Evolutionary conservation across 257 asterid species (phyloP), one percentile per base, ranked within the genome.

Genomic region (Orobanche coerulescens): DNA sequence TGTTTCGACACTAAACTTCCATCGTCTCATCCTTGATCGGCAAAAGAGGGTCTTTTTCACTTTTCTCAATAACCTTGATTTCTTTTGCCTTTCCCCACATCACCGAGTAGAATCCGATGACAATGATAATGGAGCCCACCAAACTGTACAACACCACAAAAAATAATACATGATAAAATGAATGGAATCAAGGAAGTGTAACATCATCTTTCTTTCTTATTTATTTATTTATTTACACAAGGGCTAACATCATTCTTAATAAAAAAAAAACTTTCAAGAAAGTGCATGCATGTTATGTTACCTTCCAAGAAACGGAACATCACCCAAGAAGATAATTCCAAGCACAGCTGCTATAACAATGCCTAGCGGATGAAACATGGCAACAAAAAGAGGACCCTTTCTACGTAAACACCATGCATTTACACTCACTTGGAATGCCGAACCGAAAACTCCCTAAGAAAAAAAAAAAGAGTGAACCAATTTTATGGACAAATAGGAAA

Each of bases 31-130:
- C 71, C 75, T 71, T 37, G 20, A n/a, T 53, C 43, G 71, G 68
- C 74, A 88, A 60, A 62, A 91, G 85, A 2, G 90, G 90, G 59
- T 75, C 62, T 14, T 60, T 77, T 69, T 47, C 82, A 30, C 62
- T 46, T 59, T 68, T 74, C 62, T 75, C 66, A 19, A 47, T 68
- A 62, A 58, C 65, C 71, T 67, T 72, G 5, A 57, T 62, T 65
- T 86, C 96, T 71, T 79, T 78, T 15, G 89, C 74, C 77, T 84
- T 85, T 23, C 98, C 98, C 95, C 96, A 85, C 95, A 91, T 85
- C 79, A 91, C 98, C 10, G 80, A 80, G 78, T 92, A 92, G 76
- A 92, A 92, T 43, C 95, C 96, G 16, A 82, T 42, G 55, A 88
- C 95, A 24, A 92, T 84, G 31, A 82, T 53, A 59, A 70, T 5